These are phyloP conservation scores for Rhododendron vialii DNA, from an alignment of 148 eudicot genomes.

Conservation along the genomic window DNA sequence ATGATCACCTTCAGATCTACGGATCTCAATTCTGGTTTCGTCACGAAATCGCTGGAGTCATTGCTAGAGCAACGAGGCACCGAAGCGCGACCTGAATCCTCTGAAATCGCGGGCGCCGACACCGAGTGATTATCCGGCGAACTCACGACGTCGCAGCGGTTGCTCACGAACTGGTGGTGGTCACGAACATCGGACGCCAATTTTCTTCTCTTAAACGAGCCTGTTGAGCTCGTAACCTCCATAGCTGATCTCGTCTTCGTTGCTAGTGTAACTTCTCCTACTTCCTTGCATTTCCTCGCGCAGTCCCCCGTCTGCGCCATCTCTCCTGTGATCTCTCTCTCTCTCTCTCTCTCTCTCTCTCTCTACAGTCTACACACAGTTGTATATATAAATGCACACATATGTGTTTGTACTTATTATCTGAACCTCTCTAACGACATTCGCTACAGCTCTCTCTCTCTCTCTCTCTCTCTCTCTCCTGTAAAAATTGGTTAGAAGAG, in stretches of 20 bases:
- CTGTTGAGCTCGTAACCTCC: constrained; percentile 8
- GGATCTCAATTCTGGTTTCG: not conserved
- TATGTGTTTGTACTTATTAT: not conserved
- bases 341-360: not conserved
- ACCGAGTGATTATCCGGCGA: not conserved
- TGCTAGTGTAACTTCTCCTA: not conserved
- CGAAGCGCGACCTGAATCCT: constrained; percentile 13
- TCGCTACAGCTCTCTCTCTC: not conserved
- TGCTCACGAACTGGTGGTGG: not conserved
- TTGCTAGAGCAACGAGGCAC: constrained; percentile 8
- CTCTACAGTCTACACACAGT: not conserved
- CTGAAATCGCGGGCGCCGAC: constrained; percentile 10
- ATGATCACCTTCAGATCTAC: constrained; percentile 33
- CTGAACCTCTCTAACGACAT: not conserved
- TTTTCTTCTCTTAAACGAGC: constrained; percentile 21
- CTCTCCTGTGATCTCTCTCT: not conserved
- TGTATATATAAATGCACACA: not conserved
- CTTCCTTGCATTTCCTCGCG: not conserved
- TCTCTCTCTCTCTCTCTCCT: not conserved
- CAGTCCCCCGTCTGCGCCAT: constrained; percentile 4
- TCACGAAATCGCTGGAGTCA: not conserved
- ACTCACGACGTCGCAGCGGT: not conserved
- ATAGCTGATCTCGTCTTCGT: constrained; percentile 1
- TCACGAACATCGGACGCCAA: not conserved
- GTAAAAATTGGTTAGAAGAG: not conserved